Evolutionary conservation across 139 green algal genomes (phyloP).

Genomic region (Ulvella scutata): DNA sequence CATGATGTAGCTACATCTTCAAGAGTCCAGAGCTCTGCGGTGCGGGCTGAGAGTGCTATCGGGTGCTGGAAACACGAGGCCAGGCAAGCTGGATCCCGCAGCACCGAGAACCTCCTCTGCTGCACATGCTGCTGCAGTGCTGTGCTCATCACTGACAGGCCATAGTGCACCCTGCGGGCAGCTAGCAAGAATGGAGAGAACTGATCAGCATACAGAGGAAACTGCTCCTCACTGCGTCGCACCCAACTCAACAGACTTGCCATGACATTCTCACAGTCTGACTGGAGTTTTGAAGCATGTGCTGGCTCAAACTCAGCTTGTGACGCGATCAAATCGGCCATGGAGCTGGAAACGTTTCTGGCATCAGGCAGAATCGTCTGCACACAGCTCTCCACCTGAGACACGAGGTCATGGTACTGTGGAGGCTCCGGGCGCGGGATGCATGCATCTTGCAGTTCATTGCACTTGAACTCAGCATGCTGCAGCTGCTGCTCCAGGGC

Average conservation of each 20-base stretch:
- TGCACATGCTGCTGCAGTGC: neutral
- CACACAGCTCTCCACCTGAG: slow-evolving; percentile 23
- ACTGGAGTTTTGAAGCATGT: too few relatives aligned
- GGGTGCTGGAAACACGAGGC: neutral
- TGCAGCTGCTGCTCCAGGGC: neutral
- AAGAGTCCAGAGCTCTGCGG: too few relatives aligned
- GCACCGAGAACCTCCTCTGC: neutral
- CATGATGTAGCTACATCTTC: too few relatives aligned
- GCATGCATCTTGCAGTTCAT: slow-evolving; percentile 14
- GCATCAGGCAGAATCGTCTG: slow-evolving; percentile 5
- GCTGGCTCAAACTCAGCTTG: too few relatives aligned
- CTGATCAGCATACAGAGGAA: neutral
- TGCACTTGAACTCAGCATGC: neutral
- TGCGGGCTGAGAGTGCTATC: too few relatives aligned
- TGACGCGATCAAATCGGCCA: too few relatives aligned
- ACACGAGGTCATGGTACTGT: slow-evolving; percentile 42
- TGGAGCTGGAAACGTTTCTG: neutral
- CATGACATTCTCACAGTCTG: too few relatives aligned
- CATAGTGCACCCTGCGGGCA: neutral
- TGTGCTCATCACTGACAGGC: neutral
- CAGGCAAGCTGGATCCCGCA: neutral
- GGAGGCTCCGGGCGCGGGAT: slow-evolving; percentile 54
- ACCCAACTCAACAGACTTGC: too few relatives aligned
- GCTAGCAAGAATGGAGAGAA: neutral
- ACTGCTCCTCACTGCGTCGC: neutral